Percentiles rank a stretch among this genome's conserved stretches.
phyloP scores from a whole-genome alignment of 1,139 yeast species.

The Debaryomyces fabryi region DNA sequence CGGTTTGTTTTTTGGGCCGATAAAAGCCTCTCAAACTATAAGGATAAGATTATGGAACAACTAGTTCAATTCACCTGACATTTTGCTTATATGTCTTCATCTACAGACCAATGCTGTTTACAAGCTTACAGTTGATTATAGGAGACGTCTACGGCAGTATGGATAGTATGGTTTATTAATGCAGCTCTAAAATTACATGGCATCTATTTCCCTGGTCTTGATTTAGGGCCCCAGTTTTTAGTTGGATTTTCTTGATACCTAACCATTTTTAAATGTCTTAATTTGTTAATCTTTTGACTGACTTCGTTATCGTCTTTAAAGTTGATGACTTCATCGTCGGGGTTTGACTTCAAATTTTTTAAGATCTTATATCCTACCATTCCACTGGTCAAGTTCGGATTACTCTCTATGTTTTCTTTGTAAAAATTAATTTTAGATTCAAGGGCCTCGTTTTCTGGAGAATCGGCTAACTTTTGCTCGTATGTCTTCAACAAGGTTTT shows the following conservation, averaged over 20 bases:
- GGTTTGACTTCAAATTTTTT: slow-evolving; percentile 30
- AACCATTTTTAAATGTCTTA: slow-evolving; percentile 77
- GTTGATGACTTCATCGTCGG: slow-evolving; percentile 44
- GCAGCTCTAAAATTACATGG: background rate
- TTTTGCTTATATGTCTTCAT: background rate
- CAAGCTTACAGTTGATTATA: background rate
- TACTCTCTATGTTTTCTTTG: slow-evolving; percentile 28
- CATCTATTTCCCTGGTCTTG: slow-evolving; percentile 51
- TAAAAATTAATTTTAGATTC: slow-evolving; percentile 29
- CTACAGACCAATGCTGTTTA: background rate
- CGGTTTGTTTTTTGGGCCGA: background rate
- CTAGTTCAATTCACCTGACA: background rate
- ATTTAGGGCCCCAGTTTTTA: slow-evolving; percentile 95
- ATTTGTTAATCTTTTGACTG: slow-evolving; percentile 54
- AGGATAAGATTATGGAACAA: too few species aligned
- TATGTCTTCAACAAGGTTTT: slow-evolving; percentile 34
- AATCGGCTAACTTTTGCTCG: slow-evolving; percentile 31
- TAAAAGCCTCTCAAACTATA: background rate
- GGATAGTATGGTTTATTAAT: background rate
- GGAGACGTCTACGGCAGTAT: background rate
- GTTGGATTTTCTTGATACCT: slow-evolving; percentile 91
- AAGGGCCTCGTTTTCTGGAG: slow-evolving; percentile 43
- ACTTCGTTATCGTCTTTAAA: slow-evolving; percentile 53
- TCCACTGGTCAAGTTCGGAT: slow-evolving; percentile 39
- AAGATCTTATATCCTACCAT: slow-evolving; percentile 69